A percentile compares a stretch with the other conserved stretches of the same genome.
phyloP scores from a whole-genome alignment of 140 eudicot genomes.

The Erigeron philadelphicus region DNA sequence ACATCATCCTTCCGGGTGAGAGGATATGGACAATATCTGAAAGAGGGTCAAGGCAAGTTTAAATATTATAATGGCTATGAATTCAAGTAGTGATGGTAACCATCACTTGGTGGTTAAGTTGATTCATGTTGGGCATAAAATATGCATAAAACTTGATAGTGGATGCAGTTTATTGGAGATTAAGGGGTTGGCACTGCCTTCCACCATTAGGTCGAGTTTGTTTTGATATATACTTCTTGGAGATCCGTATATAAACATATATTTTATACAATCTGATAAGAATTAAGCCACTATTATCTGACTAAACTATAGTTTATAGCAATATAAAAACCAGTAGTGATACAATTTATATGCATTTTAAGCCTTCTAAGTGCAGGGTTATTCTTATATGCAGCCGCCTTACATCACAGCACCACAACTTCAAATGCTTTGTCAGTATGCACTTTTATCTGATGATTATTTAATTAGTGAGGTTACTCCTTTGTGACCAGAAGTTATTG shows the following conservation, averaged over 20 bases:
- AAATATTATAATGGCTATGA: conserved; percentile 3
- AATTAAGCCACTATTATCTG: conserved; percentile 28
- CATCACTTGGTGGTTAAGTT: conserved; percentile 22
- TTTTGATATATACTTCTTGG: conserved; percentile 25
- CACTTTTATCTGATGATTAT: conserved; percentile 12
- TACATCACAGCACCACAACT: conserved; percentile 17
- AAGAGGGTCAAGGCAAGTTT: conserved; percentile 1
- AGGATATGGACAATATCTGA: not conserved
- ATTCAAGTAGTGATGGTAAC: conserved; percentile 29
- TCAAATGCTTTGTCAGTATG: conserved; percentile 25
- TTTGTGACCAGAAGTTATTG: not conserved
- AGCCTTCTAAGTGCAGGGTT: conserved; percentile 21
- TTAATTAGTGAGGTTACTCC: not conserved
- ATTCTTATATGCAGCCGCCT: conserved; percentile 38
- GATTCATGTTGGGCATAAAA: conserved; percentile 27
- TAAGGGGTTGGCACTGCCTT: conserved; percentile 26
- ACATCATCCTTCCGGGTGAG: not conserved
- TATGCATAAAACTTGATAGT: conserved; percentile 28
- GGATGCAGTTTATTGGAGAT: conserved; percentile 36
- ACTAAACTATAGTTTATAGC: conserved; percentile 9
- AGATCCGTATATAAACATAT: conserved; percentile 19
- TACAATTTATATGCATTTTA: not conserved
- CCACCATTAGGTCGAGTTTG: conserved; percentile 23
- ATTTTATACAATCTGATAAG: conserved; percentile 23
- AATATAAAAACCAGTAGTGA: conserved; percentile 21